These are phyloP conservation scores for Pseudogymnoascus sp. DNA, from an alignment of 2,329 filamentous ascomycete species.

Conservation along the genomic window DNA sequence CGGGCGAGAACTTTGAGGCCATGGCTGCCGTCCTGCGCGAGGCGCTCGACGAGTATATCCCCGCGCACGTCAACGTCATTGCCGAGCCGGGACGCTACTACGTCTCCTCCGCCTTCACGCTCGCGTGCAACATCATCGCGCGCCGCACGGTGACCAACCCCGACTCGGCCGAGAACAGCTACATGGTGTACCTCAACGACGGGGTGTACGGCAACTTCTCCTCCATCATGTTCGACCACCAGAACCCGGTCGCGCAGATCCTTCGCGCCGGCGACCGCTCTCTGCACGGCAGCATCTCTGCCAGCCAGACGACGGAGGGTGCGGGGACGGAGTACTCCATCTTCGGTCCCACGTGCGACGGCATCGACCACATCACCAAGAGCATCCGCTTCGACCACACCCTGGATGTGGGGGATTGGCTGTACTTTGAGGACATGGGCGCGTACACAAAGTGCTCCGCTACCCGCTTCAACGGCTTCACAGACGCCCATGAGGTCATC, in stretches of 20 bases:
- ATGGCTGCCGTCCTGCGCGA: constrained; percentile 75
- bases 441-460: constrained; percentile 98
- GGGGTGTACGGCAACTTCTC: constrained; percentile 98
- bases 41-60: constrained; percentile 83
- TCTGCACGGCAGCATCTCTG: constrained; percentile 47
- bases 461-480: constrained; percentile 96
- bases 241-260: constrained; percentile 78
- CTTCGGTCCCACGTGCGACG: constrained; percentile 97
- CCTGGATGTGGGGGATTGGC: constrained; percentile 90
- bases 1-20: constrained; percentile 78
- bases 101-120: constrained; percentile 83
- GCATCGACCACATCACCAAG: constrained; percentile 88
- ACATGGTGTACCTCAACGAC: constrained; percentile 98
- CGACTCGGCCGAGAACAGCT: constrained; percentile 56
- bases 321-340: constrained; percentile 74
- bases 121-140: constrained; percentile 93
- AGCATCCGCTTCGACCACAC: constrained; percentile 68
- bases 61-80: constrained; percentile 69
- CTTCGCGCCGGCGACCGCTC: constrained; percentile 54
- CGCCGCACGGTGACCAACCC: constrained; percentile 79
- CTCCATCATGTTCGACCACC: constrained; percentile 98
- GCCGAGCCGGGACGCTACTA: constrained; percentile 97
- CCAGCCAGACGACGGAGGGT: constrained; percentile 37
- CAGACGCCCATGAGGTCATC: constrained; percentile 81
- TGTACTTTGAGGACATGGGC: constrained; percentile 98